phyloP scores from a whole-genome alignment of 1,284 basidiomycete species.

The Fistulinella staudtii region DNA sequence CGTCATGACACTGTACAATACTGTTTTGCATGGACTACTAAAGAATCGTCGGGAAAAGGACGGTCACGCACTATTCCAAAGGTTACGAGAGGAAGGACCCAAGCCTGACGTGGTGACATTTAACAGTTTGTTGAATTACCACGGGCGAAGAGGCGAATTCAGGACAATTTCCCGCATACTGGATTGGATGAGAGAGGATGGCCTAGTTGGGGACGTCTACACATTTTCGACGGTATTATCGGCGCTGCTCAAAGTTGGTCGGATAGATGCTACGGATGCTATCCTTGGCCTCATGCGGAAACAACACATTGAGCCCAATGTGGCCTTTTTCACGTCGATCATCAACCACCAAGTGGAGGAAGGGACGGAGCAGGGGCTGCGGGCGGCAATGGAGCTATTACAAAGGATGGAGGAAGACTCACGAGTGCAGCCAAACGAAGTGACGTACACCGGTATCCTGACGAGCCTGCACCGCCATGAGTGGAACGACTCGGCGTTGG shows the following conservation, averaged over 20 bases:
- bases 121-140: slow-evolving; percentile 72
- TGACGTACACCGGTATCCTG: slow-evolving; percentile 72
- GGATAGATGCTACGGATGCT: slow-evolving; percentile 58
- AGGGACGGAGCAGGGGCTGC: slow-evolving; percentile 50
- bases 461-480: slow-evolving; percentile 53
- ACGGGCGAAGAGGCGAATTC: slow-evolving; percentile 59
- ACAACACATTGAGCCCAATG: slow-evolving; percentile 69
- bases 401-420: slow-evolving; percentile 64
- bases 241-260: slow-evolving; percentile 64
- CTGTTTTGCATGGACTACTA: slow-evolving; percentile 60
- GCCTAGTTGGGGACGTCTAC: slow-evolving; percentile 66
- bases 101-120: slow-evolving; percentile 69
- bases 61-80: slow-evolving; percentile 45
- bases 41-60: slow-evolving; percentile 38
- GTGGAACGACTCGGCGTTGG: slow-evolving; percentile 42
- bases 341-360: slow-evolving; percentile 67
- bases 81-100: slow-evolving; percentile 50
- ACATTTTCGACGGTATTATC: slow-evolving; percentile 80
- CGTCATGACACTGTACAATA: slow-evolving; percentile 55
- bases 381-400: slow-evolving; percentile 62
- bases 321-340: slow-evolving; percentile 69
- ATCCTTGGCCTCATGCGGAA: slow-evolving; percentile 68
- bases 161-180: slow-evolving; percentile 53
- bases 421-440: slow-evolving; percentile 56
- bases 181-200: slow-evolving; percentile 48